A percentile compares a stretch with the other conserved stretches of the same genome.
These are phyloP conservation scores for Linum lewisii DNA, from an alignment of 345 rosid genomes.

Conservation along the genomic window DNA sequence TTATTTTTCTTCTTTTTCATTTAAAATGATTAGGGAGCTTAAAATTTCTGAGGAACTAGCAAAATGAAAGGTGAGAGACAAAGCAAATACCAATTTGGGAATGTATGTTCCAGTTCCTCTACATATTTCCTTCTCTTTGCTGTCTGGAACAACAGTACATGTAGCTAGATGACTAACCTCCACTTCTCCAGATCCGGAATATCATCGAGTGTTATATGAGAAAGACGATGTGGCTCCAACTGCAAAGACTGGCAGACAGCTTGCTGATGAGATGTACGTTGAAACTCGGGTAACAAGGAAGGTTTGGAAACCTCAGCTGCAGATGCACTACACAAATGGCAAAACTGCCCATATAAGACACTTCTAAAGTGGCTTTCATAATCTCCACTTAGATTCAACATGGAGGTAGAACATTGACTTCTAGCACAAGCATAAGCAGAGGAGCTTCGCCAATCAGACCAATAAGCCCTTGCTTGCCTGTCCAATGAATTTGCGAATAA, in stretches of 20 bases:
- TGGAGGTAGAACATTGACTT: constrained; percentile 10
- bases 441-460: constrained; percentile 11
- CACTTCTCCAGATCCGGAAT: constrained; percentile 1
- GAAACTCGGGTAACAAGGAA: constrained; percentile 9
- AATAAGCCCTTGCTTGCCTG: constrained; percentile 16
- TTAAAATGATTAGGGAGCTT: neutral
- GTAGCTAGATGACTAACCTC: constrained; percentile 3
- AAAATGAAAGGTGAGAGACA: neutral
- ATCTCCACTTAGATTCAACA: constrained; percentile 24
- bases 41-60: neutral
- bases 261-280: no score
- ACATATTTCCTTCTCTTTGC: constrained; percentile 11
- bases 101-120: constrained; percentile 26
- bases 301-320: constrained; percentile 2
- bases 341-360: constrained; percentile 9
- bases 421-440: no score
- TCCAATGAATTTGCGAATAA: constrained; percentile 44
- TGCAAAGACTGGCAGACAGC: no score
- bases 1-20: no score
- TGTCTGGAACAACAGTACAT: constrained; percentile 1
- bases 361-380: constrained; percentile 16
- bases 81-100: constrained; percentile 22
- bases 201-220: constrained; percentile 10
- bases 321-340: constrained; percentile 5
- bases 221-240: constrained; percentile 7